Evolutionary conservation across 2,329 filamentous ascomycete genomes (phyloP).

Genomic region (Colletotrichum sp.): DNA sequence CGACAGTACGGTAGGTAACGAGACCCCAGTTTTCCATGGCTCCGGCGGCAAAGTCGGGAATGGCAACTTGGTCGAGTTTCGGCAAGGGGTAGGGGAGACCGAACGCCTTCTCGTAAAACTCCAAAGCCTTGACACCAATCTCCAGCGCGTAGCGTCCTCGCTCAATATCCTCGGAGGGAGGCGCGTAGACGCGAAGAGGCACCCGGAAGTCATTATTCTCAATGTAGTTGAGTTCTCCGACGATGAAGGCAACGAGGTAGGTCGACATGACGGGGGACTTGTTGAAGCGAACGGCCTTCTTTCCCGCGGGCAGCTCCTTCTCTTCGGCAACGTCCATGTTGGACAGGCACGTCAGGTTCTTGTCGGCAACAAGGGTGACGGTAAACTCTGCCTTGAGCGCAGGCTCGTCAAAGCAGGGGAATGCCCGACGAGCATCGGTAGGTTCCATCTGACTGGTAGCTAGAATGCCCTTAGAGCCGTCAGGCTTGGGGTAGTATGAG

Average conservation of each 20-base stretch:
- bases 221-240: constrained; percentile 92
- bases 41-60: constrained; percentile 93
- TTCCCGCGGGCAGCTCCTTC: constrained; percentile 48
- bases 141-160: constrained; percentile 91
- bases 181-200: constrained; percentile 92
- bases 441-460: constrained; percentile 97
- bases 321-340: constrained; percentile 95
- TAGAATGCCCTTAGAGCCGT: constrained; percentile 81
- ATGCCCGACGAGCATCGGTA: constrained; percentile 89
- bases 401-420: constrained; percentile 97
- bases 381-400: constrained; percentile 93
- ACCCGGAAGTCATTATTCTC: constrained; percentile 92
- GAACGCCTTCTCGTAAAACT: constrained; percentile 96
- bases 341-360: constrained; percentile 88
- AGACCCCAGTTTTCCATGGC: constrained; percentile 96
- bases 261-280: constrained; percentile 94
- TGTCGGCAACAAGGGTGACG: constrained; percentile 88
- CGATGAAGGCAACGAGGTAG: constrained; percentile 91
- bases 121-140: constrained; percentile 85
- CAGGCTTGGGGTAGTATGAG: constrained; percentile 85
- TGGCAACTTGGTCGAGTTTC: constrained; percentile 96
- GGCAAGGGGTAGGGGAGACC: constrained; percentile 85
- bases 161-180: constrained; percentile 86
- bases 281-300: constrained; percentile 91
- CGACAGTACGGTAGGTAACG: constrained; percentile 92